A percentile compares a stretch with the other conserved stretches of the same genome.
Conservation (phyloP, 2,329 filamentous ascomycete species). For the Trichoderma sp. region DNA sequence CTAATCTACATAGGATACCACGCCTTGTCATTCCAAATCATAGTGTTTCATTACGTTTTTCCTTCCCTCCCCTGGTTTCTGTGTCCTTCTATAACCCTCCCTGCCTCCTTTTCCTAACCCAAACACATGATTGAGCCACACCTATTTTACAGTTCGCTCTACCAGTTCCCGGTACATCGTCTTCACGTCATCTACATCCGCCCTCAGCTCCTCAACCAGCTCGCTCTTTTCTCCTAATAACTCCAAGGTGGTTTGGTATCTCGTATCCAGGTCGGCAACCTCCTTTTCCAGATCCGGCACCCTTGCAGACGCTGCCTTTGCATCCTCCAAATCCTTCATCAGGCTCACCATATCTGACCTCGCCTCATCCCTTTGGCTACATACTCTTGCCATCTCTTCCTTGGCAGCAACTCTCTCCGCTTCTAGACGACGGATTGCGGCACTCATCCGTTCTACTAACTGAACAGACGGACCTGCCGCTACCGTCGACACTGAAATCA, state of each 20-base stretch:
- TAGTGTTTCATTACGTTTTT: conserved; percentile 6
- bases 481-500: conserved; percentile 86
- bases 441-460: conserved; percentile 93
- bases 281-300: conserved; percentile 69
- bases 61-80: background rate
- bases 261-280: conserved; percentile 68
- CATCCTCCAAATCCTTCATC: conserved; percentile 83
- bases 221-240: conserved; percentile 98
- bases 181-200: conserved; percentile 91
- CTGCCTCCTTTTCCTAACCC: background rate
- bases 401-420: conserved; percentile 86
- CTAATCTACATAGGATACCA: conserved; percentile 23
- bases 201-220: conserved; percentile 84
- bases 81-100: background rate
- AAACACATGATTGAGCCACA: background rate
- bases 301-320: conserved; percentile 61
- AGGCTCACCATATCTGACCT: conserved; percentile 86
- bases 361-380: conserved; percentile 87
- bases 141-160: conserved; percentile 75
- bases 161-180: conserved; percentile 94
- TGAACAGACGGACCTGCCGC: conserved; percentile 92
- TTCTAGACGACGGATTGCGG: conserved; percentile 86
- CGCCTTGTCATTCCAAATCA: conserved; percentile 15
- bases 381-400: conserved; percentile 81
- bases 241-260: conserved; percentile 90